Evolutionary conservation across 441 rosid species (phyloP), one percentile per base, ranked within the genome.

Genomic region (Raphanus hybrid): DNA sequence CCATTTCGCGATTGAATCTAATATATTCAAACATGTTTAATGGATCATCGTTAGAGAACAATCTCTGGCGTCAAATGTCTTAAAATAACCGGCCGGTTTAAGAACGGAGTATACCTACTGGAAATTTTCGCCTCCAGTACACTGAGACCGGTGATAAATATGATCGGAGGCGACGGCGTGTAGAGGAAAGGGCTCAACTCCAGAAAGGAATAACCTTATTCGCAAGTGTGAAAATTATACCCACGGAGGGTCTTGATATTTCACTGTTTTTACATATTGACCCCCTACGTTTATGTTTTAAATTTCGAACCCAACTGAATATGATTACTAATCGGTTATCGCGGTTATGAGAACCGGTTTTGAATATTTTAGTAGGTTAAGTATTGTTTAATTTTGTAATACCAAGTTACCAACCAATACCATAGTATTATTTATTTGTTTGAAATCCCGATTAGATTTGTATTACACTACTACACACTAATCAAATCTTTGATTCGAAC

Each of bases 401-500:
- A 23, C 26, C 2, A 23, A 23, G 26, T 23, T 23, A 23, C 32
- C 32, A 29, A 29, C 32, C 32, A 29, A 29, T 3, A 23, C 26
- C 26, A 29, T 29, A 29, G 32, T 29, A 29, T 29, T 29, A 29
- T 29, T 29, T 29, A 29, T 4, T 29, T 29, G 32, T 29, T 29
- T 4, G 32, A 29, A 29, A 29, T 29, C 32, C 0, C 32, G 32
- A 29, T 29, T 29, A 4, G 32, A 29, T 29, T 29, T 29, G 0
- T 29, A 4, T 29, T 29, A 29, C 32, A 29, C 32, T 29, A 29
- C 32, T 29, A 85, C 59, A 85, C 84, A 66, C 61, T 71, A 55
- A 86, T 78, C 74, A 88, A 61, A 80, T 81, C 85, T 5, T 75
- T 79, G 12, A 75, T 29, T 82, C 78, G 73, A 34, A 72, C 14